phyloP scores from a whole-genome alignment of 129 eudicot genomes.

The Silybum marianum region DNA sequence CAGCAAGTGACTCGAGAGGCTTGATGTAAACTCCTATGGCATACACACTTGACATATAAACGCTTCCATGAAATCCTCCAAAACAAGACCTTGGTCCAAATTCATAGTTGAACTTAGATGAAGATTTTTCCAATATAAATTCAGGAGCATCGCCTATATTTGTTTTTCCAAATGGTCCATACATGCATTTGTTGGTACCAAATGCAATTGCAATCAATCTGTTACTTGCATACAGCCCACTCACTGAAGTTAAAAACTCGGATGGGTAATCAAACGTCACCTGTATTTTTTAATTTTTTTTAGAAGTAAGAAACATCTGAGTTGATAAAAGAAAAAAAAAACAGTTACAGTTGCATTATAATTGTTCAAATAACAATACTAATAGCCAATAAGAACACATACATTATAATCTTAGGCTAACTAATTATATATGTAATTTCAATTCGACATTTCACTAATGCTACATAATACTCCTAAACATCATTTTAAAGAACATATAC shows the following conservation, averaged over 20 bases:
- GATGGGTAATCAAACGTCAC: no score
- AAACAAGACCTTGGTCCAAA: conserved; percentile 10
- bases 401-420: no score
- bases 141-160: background rate
- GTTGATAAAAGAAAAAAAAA: no score
- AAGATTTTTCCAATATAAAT: background rate
- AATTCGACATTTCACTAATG: no score
- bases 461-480: no score
- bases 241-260: no score
- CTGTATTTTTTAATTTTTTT: no score
- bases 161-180: conserved; percentile 24
- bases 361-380: background rate
- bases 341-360: background rate
- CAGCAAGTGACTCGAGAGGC: background rate
- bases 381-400: no score
- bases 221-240: no score
- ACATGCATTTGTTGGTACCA: conserved; percentile 19
- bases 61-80: conserved; percentile 25
- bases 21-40: background rate
- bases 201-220: background rate
- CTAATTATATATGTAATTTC: no score
- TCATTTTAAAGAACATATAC: no score
- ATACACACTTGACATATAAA: background rate
- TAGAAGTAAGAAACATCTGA: no score
- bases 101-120: conserved; percentile 6